phyloP scores from a whole-genome alignment of 768 basidiomycete genomes.

The Russula vinacea region DNA sequence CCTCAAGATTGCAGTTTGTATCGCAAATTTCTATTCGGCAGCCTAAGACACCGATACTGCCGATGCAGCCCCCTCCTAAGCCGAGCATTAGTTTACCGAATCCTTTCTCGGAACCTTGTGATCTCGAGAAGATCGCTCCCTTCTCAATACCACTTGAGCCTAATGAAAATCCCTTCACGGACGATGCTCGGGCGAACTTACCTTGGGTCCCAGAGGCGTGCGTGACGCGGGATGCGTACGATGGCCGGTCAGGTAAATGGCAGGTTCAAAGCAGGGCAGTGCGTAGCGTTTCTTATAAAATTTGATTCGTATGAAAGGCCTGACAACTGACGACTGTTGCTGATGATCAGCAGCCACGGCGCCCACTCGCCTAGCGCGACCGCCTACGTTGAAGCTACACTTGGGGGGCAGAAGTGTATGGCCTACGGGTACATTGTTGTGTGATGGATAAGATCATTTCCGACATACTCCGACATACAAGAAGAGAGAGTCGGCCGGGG shows the following conservation, averaged over 20 bases:
- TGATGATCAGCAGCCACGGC: conserved; percentile 7
- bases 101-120: neutral
- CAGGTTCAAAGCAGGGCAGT: neutral
- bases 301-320: conserved; percentile 7
- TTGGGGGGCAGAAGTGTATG: neutral
- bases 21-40: neutral
- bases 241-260: neutral
- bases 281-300: conserved; percentile 3
- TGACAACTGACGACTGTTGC: neutral
- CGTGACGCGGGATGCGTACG: conserved; percentile 2
- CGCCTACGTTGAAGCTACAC: neutral
- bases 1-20: neutral
- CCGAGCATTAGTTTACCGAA: neutral
- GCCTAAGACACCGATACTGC: conserved; percentile 10
- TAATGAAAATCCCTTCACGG: neutral
- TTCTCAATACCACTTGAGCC: neutral
- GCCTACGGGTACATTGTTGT: neutral
- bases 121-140: conserved; percentile 4
- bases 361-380: neutral
- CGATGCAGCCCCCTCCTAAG: conserved; percentile 12
- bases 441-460: neutral
- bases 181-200: neutral
- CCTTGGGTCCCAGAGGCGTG: conserved; percentile 8
- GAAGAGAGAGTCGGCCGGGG: neutral
- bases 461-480: neutral